Evolutionary conservation across 2,329 filamentous ascomycete species (phyloP).

Genomic region (Colletotrichum agaves): DNA sequence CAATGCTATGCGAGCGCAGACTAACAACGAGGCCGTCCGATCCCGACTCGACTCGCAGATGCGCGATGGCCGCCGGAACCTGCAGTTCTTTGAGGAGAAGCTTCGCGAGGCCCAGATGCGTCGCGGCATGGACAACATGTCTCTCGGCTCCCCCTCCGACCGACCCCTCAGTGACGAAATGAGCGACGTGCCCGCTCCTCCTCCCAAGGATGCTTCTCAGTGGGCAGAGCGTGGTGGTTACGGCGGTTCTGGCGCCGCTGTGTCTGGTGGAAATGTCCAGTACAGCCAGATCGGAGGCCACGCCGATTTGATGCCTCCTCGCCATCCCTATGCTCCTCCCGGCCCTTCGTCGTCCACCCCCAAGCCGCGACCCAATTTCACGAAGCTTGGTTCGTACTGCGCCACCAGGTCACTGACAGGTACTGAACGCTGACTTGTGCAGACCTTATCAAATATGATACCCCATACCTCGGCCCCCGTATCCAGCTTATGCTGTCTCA

Average conservation of each 20-base stretch:
- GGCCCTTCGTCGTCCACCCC: constrained; percentile 75
- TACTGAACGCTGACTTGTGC: constrained; percentile 20
- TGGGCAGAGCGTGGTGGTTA: constrained; percentile 41
- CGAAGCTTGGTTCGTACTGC: constrained; percentile 82
- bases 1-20: constrained; percentile 94
- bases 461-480: constrained; percentile 91
- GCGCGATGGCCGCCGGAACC: constrained; percentile 90
- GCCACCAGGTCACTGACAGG: background rate
- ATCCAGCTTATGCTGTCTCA: constrained; percentile 99
- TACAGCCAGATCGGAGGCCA: constrained; percentile 71
- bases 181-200: constrained; percentile 69
- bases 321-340: constrained; percentile 80
- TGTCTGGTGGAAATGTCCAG: constrained; percentile 70
- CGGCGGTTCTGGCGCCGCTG: constrained; percentile 59
- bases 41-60: constrained; percentile 94
- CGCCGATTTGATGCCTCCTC: constrained; percentile 81
- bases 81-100: constrained; percentile 95
- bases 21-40: constrained; percentile 90
- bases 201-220: constrained; percentile 74
- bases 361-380: constrained; percentile 88
- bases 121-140: constrained; percentile 76
- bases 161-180: constrained; percentile 60
- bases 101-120: constrained; percentile 89
- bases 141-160: constrained; percentile 60
- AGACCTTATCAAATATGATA: constrained; percentile 99